A percentile compares a stretch with the other conserved stretches of the same genome.
These are phyloP conservation scores for Eimeria maxima DNA, from an alignment of 169 alveolate genomes.

Conservation along the genomic window DNA sequence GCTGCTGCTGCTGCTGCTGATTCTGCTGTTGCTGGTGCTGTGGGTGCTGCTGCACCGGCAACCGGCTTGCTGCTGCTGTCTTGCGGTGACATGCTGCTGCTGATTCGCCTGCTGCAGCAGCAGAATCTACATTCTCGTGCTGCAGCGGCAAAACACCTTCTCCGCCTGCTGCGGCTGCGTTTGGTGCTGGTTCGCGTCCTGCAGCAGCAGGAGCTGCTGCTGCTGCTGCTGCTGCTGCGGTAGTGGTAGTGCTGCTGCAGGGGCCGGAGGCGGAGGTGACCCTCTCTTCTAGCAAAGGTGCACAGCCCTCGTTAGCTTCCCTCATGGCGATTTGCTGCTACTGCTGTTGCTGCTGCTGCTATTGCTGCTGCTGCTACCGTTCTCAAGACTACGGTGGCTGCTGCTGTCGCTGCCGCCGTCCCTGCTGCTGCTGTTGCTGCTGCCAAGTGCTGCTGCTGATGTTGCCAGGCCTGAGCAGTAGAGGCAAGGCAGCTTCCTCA, in stretches of 20 bases:
- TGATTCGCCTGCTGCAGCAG: neutral
- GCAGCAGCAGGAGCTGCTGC: neutral
- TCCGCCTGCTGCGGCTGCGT: slow-evolving; percentile 20
- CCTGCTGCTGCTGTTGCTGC: slow-evolving; percentile 61
- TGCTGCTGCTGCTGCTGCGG: slow-evolving; percentile 34
- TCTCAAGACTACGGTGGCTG: neutral
- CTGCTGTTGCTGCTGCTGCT: slow-evolving; percentile 39
- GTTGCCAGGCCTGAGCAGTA: neutral
- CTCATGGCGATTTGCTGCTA: neutral
- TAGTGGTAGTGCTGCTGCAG: too few relatives aligned
- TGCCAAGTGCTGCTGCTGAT: neutral
- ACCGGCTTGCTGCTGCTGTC: neutral
- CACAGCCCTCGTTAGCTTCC: neutral
- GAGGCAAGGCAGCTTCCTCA: neutral
- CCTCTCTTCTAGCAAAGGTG: neutral
- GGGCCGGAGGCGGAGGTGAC: too few relatives aligned
- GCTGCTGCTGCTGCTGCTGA: neutral
- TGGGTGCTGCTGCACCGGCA: too few relatives aligned
- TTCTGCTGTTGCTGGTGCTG: neutral
- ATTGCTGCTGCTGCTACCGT: slow-evolving; percentile 23
- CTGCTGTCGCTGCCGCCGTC: slow-evolving; percentile 40
- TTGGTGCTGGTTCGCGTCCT: too few relatives aligned
- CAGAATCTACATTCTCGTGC: neutral
- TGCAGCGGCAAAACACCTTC: neutral
- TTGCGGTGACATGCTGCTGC: neutral